Conservation (phyloP, 257 asterid genomes). For the Solanum pinnatisectum region DNA sequence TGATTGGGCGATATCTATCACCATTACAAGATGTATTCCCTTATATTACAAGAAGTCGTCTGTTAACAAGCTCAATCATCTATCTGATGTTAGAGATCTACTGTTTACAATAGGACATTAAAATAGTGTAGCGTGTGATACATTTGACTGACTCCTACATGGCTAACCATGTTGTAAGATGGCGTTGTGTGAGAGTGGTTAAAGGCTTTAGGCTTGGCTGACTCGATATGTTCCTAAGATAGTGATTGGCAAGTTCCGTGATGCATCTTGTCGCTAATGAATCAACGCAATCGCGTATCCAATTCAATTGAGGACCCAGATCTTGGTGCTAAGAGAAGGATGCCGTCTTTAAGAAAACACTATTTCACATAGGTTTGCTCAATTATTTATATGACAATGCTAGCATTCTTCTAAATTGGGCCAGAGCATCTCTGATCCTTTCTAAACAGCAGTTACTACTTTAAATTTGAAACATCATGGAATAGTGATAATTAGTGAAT, state of each 20-base stretch:
- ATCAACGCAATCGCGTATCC: background rate
- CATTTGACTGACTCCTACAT: background rate
- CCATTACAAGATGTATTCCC: background rate
- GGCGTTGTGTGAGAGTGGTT: background rate
- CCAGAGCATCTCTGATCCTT: background rate
- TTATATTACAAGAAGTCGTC: background rate
- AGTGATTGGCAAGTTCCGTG: background rate
- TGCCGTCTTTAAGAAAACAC: background rate
- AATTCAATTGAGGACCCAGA: background rate
- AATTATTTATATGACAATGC: background rate
- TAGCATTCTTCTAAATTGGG: background rate
- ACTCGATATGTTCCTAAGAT: background rate
- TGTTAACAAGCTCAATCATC: background rate
- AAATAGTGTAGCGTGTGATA: background rate
- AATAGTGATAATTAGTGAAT: background rate
- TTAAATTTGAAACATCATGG: background rate
- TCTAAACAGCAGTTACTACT: background rate
- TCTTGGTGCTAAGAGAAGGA: background rate
- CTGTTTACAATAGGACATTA: background rate
- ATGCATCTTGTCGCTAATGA: background rate
- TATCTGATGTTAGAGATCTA: background rate
- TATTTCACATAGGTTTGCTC: background rate
- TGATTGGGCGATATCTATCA: background rate
- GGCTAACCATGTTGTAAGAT: background rate
- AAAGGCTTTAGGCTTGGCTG: background rate